Conservation (phyloP, 179 eudicot species). For the Silene coronaria region DNA sequence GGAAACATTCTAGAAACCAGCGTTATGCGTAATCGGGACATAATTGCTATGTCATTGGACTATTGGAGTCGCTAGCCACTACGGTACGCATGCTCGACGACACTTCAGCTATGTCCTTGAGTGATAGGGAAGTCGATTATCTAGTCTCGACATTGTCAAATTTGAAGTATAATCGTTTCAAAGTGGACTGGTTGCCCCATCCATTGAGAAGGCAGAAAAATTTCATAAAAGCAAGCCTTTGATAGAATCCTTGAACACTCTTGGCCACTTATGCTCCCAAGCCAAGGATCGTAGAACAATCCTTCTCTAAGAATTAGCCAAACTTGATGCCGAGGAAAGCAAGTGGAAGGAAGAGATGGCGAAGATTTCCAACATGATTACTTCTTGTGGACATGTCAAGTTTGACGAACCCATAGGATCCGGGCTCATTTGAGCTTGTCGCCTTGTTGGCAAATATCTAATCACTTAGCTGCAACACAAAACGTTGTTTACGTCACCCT, state of each 20-base stretch:
- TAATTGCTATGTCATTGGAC: slow-evolving; percentile 9
- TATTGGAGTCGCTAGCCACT: slow-evolving; percentile 14
- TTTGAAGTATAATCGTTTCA: not conserved
- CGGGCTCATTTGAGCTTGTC: not conserved
- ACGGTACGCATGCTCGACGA: slow-evolving; percentile 1
- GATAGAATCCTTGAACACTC: slow-evolving; percentile 3
- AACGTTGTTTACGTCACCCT: too few relatives aligned
- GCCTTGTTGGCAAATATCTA: too few relatives aligned
- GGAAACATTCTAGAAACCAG: slow-evolving; percentile 12
- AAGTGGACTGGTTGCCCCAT: slow-evolving; percentile 14
- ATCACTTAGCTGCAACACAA: too few relatives aligned
- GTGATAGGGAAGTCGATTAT: slow-evolving; percentile 1
- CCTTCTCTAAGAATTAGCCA: slow-evolving; percentile 4
- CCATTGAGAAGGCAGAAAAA: slow-evolving; percentile 2
- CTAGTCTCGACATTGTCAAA: slow-evolving; percentile 9
- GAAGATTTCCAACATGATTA: not conserved
- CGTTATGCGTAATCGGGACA: slow-evolving; percentile 1
- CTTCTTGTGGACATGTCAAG: not conserved
- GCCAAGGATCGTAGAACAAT: not conserved
- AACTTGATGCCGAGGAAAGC: not conserved
- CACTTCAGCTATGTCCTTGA: not conserved
- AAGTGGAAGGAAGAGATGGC: not conserved
- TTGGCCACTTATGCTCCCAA: not conserved
- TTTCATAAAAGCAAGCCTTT: slow-evolving; percentile 14
- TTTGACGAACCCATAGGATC: slow-evolving; percentile 8